Base-by-base conservation (phyloP, 768 basidiomycete species). In the Rhodotorula babjevae region DNA sequence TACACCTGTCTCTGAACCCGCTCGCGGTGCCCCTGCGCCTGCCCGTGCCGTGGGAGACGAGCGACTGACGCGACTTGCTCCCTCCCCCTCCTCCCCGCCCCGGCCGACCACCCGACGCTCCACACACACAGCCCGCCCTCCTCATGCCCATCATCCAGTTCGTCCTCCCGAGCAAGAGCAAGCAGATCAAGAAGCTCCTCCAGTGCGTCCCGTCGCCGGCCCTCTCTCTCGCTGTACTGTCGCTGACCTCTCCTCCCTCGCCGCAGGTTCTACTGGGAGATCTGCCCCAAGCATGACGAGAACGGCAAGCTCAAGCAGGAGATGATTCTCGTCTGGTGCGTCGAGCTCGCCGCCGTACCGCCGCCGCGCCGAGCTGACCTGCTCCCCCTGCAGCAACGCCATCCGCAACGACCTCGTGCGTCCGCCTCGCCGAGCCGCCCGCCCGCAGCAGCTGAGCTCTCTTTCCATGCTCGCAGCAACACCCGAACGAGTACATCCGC, bases 141-240 rank as follows among this genome's bases (percentile, higher is more conserved):
- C 87, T 97, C 83, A 98, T 99, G 94, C 91, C 93, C 12, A 89
- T 98, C 82, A 98, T 99, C 77, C 96, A 99, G 87, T 96, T 89
- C 83, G 90, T 95, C 73, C 87, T 98, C 85, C 96, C 96, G 50
- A 91, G 90, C 65, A 88, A 89, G 80, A 93, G 91, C 84, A 98
- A 99, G 84, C 88, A 89, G 71, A 87, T 98, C 80, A 98, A 99
- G 88, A 99, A 98, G 84, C 83, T 96, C 74, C 84, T 97, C 50
- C 82, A 82, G 74, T 75, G 29, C 61, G 70, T 14, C 57, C 5
- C 10, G 27, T 18, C 53, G n/a, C 25, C 49, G 4, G 2, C 16
- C 46, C 50, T 25, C 10, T 53, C 18, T 27, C 5, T 12, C 36
- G n/a, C 36, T 36, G 5, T 36, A 4, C 36, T 36, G 36, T 36